Base-by-base conservation (phyloP, 768 basidiomycete species). In the Tricholoma sp. region DNA sequence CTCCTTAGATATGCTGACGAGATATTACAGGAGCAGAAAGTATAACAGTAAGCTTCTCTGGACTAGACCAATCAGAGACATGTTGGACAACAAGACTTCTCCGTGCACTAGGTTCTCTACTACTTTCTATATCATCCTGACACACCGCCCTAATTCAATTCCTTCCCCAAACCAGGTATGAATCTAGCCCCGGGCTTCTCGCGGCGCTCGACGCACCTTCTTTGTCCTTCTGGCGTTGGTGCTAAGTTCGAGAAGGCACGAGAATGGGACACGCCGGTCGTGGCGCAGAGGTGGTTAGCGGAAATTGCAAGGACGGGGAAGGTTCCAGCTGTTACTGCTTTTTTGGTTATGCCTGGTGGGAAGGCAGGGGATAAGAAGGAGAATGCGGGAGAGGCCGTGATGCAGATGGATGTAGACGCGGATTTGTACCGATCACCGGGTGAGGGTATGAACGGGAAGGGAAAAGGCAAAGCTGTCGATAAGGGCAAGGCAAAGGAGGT, bases 221-320 rank as follows among this genome's bases (percentile, higher is more conserved):
- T 97, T 7, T 94, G 92, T 65, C 88, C 89, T 0, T 76, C 83
- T 6, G 81, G 78, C 0, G 72, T 66, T 0, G 92, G 94, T 13
- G 74, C 77, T 20, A 96, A 97, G 66, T 91, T 81, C 51, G 81
- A 85, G 13, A 91, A 87, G 66, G 92, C 94, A 2, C 65, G 68
- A 37, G 83, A 91, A 65, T 96, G 94, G 94, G 77, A 77, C 12
- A 80, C 88, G 7, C 84, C 86, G 0, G 82, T 90, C n/a, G 76
- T 95, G 18, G 75, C 78, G 36, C 74, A 88, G 67, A 73, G 72
- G 8, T 97, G 93, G 92, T 65, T 97, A 15, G 74, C 75, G 11
- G 72, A 74, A 0, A 81, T 91, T 59, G 85, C 80, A 8, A 66
- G 63, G 28, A 76, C 70, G 0, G 91, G 88, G 0, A 50, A 47